A percentile compares a stretch with the other conserved stretches of the same genome.
Evolutionary conservation across 116 monocot species (phyloP).

Genomic region (Zostera marina): DNA sequence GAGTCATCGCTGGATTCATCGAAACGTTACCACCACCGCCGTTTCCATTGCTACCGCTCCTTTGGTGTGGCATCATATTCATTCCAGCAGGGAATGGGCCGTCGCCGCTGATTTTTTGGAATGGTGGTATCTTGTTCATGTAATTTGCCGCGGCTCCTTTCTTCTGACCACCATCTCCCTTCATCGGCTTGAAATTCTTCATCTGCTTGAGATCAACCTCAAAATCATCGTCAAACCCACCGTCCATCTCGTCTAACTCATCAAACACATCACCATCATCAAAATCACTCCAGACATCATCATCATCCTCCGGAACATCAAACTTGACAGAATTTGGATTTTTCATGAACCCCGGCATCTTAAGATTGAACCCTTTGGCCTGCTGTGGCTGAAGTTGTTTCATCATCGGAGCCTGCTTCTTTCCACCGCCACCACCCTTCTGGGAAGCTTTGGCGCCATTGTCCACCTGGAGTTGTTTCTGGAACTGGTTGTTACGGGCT

Average conservation of each 20-base stretch:
- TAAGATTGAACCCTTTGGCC: constrained; percentile 49
- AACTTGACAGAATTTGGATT: constrained; percentile 49
- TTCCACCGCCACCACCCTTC: constrained; percentile 8
- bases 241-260: constrained; percentile 25
- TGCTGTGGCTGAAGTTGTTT: constrained; percentile 21
- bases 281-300: constrained; percentile 30
- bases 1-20: too few species aligned
- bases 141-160: constrained; percentile 16
- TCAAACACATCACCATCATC: constrained; percentile 46
- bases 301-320: constrained; percentile 19
- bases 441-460: constrained; percentile 14
- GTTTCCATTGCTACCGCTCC: background rate
- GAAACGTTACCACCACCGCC: background rate
- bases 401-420: constrained; percentile 9
- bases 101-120: background rate
- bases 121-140: constrained; percentile 6
- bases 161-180: constrained; percentile 11
- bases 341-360: constrained; percentile 38
- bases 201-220: constrained; percentile 12
- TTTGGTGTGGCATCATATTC: constrained; percentile 1
- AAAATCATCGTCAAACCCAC: constrained; percentile 21
- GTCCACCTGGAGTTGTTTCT: constrained; percentile 35
- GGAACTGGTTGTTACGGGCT: constrained; percentile 26
- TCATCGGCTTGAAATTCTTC: constrained; percentile 23
- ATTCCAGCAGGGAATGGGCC: constrained; percentile 1